A percentile compares a stretch with the other conserved stretches of the same genome.
Conservation (phyloP, 495 filamentous ascomycete genomes). For the Astrothelium macrocarpum region DNA sequence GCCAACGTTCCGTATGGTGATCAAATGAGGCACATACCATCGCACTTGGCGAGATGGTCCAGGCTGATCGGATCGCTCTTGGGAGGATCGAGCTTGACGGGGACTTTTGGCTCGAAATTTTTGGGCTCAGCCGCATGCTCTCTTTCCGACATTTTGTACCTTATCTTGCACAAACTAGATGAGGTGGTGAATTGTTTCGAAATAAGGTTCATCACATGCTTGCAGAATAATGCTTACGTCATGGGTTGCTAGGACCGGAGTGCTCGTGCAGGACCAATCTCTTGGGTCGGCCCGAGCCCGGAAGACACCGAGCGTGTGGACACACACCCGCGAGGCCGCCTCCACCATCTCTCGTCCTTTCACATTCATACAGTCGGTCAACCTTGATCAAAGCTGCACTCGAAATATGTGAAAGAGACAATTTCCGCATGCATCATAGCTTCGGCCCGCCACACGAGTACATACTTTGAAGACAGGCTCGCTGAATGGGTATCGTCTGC, state of each 20-base stretch:
- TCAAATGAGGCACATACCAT: slow-evolving; percentile 49
- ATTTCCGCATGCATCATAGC: too few species aligned
- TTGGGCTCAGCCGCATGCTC: slow-evolving; percentile 36
- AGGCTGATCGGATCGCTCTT: slow-evolving; percentile 74
- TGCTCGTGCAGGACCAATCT: too few species aligned
- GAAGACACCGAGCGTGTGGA: not conserved
- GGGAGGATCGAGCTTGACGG: slow-evolving; percentile 72
- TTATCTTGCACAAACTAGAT: not conserved
- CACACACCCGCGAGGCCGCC: too few species aligned
- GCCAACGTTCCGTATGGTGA: not conserved
- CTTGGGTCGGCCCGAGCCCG: not conserved
- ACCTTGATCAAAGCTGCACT: too few species aligned
- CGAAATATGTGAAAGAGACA: too few species aligned
- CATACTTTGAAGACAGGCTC: too few species aligned
- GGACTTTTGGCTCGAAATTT: slow-evolving; percentile 69
- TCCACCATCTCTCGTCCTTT: too few species aligned
- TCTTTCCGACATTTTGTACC: slow-evolving; percentile 16
- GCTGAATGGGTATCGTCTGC: too few species aligned
- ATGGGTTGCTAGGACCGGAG: not conserved
- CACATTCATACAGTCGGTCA: too few species aligned
- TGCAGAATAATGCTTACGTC: not conserved
- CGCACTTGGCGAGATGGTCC: slow-evolving; percentile 67
- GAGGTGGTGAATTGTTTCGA: not conserved
- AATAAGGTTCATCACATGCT: not conserved
- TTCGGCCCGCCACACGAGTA: too few species aligned